Evolutionary conservation across 1,284 basidiomycete species (phyloP).

Genomic region (Leccinum subrobustum): DNA sequence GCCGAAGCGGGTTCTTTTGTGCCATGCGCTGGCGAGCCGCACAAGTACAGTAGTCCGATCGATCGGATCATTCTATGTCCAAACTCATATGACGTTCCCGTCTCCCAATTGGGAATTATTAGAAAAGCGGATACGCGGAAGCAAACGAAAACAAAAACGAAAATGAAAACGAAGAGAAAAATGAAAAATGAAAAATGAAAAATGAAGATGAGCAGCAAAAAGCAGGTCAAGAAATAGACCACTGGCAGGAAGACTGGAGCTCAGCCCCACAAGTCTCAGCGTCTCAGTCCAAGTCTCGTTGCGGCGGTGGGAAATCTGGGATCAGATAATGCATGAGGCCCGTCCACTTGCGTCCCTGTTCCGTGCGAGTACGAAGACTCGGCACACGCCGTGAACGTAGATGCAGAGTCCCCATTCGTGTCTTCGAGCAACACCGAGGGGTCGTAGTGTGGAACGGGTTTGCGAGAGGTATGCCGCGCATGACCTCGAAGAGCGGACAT

Average conservation of each 20-base stretch:
- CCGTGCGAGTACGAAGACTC: slow-evolving; percentile 33
- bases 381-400: slow-evolving; percentile 22
- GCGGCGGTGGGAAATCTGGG: slow-evolving; percentile 40
- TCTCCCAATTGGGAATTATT: slow-evolving; percentile 9
- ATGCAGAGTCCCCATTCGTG: slow-evolving; percentile 20
- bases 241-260: background rate
- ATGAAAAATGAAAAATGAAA: background rate
- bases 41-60: background rate
- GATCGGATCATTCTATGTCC: too few species aligned
- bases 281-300: slow-evolving; percentile 22
- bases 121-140: slow-evolving; percentile 6
- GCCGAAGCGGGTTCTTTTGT: background rate
- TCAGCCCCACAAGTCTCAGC: background rate
- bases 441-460: slow-evolving; percentile 47
- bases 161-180: background rate
- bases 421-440: slow-evolving; percentile 27
- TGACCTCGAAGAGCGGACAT: too few species aligned
- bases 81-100: background rate
- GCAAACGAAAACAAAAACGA: background rate
- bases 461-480: slow-evolving; percentile 36
- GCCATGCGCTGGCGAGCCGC: slow-evolving; percentile 6
- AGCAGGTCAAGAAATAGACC: background rate
- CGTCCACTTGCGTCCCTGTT: slow-evolving; percentile 15
- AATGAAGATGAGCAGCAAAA: background rate
- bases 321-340: slow-evolving; percentile 38